Base-by-base conservation (phyloP, 345 rosid species). In the Salix udensis region DNA sequence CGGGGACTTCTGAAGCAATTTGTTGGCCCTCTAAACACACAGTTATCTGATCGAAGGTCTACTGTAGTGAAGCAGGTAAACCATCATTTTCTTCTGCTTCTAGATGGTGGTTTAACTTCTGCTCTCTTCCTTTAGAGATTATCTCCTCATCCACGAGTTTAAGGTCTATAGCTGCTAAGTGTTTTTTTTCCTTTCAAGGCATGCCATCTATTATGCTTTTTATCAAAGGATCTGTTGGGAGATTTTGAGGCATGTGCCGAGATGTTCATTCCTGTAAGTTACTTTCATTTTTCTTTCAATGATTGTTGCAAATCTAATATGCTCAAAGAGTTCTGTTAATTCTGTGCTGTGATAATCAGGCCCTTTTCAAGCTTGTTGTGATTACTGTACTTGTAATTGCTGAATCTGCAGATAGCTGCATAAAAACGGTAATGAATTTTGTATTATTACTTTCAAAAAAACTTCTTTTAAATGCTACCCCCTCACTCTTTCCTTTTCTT, bases 371-470 rank as follows among this genome's bases (percentile, higher is more conserved):
- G 97, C 87, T 96, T 80, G 99, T 96, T 82, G 99, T 96, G 90
- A 96, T 96, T 72, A 96, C 99, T 83, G 99, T 93, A 74, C 99
- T 96, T 86, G 99, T 96, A 80, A 96, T 96, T 89, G 97, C 96
- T 82, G 99, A 96, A 85, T 96, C 99, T 77, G 95, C 99, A 2
- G 99, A 96, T 84, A 96, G 85, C 88, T 96, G 99, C 91, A 92
- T 96, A 83, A 96, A 96, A 84, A 96, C 97, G 86, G 98, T 93
- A 86, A 79, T 70, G 69, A 55, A 77, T 55, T 26, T 44, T 44
- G 37, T 26, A 68, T 65, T 66, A 18, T 55, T 78, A 36, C 71
- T 73, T 75, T 16, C 31, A 34, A 11, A 60, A 39, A 23, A 26
- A 70, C 8, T 14, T 4, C 14, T 60, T 68, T 66, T 60, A 60